phyloP scores from a whole-genome alignment of 2,329 filamentous ascomycete species.

The Catunica adiposa region DNA sequence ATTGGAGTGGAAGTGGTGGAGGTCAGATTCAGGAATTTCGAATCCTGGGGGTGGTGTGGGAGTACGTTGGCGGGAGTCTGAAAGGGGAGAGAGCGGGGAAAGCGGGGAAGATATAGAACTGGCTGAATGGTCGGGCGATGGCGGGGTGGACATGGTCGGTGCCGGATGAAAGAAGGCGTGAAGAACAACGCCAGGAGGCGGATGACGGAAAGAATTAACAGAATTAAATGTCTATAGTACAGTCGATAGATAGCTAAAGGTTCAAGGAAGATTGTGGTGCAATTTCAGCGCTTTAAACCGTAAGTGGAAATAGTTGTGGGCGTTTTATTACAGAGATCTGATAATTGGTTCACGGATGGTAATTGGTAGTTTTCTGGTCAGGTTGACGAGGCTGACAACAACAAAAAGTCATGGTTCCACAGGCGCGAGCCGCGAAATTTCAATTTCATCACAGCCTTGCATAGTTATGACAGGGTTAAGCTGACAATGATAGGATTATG shows the following conservation, averaged over 20 bases:
- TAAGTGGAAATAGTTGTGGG: background rate
- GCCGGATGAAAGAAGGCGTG: background rate
- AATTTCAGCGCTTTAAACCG: background rate
- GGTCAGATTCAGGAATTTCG: background rate
- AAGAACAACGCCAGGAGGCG: background rate
- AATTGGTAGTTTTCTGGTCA: background rate
- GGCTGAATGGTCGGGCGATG: background rate
- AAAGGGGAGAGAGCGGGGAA: conserved; percentile 16
- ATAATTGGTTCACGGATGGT: background rate
- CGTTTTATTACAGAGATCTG: background rate
- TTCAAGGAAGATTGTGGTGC: background rate
- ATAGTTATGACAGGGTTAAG: background rate
- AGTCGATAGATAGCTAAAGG: background rate
- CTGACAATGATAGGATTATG: background rate
- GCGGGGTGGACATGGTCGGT: background rate
- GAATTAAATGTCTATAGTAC: background rate
- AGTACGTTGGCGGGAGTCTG: conserved; percentile 15
- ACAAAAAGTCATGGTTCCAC: background rate
- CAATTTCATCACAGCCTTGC: background rate
- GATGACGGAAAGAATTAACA: background rate
- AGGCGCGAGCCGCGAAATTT: background rate
- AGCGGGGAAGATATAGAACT: background rate
- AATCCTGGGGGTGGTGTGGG: conserved; percentile 15
- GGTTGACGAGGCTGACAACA: background rate
- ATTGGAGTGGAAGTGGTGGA: background rate